These are phyloP conservation scores for Calonectria multiphialidica DNA, from an alignment of 2,329 filamentous ascomycete species.

Conservation along the genomic window DNA sequence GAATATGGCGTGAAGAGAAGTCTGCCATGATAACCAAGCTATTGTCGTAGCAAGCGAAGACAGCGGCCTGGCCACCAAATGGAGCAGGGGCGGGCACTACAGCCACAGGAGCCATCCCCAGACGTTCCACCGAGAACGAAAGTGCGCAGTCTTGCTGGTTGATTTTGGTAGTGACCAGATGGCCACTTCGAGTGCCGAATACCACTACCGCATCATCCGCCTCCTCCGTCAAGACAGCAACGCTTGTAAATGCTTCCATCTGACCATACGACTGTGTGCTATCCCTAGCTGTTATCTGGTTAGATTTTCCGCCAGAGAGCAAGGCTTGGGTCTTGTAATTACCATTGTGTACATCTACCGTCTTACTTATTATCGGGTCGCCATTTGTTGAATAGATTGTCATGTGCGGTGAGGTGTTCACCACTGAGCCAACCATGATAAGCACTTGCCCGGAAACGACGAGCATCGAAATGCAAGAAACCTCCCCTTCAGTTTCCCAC, in stretches of 20 bases:
- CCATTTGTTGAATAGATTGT: constrained; percentile 47
- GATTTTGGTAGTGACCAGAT: constrained; percentile 57
- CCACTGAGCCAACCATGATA: constrained; percentile 51
- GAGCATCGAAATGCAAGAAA: constrained; percentile 61
- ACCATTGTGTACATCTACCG: constrained; percentile 31
- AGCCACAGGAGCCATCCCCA: constrained; percentile 52
- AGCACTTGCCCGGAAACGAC: constrained; percentile 38
- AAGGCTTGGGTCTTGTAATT: background rate
- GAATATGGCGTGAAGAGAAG: constrained; percentile 43
- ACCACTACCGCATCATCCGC: constrained; percentile 49
- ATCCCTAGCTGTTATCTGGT: constrained; percentile 13
- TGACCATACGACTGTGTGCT: constrained; percentile 1
- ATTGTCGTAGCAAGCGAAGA: constrained; percentile 63
- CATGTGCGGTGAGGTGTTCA: constrained; percentile 49
- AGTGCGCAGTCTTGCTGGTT: constrained; percentile 35
- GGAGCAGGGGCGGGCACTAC: constrained; percentile 45
- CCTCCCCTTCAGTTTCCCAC: constrained; percentile 58
- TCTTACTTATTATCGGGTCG: constrained; percentile 28
- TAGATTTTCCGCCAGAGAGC: background rate
- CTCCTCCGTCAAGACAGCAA: constrained; percentile 50
- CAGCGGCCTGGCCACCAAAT: constrained; percentile 43
- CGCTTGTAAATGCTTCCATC: constrained; percentile 61
- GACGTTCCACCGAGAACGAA: constrained; percentile 45
- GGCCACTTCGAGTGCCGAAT: constrained; percentile 65
- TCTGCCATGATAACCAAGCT: constrained; percentile 58